Evolutionary conservation across 225 moss, liverwort and hornwort genomes (phyloP), one percentile per base, ranked within the genome.

Genomic region (Thuidium tamariscinum): DNA sequence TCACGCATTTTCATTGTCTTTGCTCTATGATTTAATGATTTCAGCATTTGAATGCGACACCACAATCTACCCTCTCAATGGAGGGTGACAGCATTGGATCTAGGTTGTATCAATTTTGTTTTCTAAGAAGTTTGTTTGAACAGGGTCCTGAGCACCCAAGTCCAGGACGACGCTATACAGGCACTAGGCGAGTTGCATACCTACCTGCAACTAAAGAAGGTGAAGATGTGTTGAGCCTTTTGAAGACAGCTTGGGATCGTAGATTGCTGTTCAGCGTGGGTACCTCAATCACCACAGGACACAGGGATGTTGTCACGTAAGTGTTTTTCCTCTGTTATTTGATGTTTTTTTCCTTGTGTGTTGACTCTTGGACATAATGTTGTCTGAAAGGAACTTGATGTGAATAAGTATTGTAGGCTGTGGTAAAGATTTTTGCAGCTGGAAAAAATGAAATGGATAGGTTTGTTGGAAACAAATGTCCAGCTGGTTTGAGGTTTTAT

Each of bases 171-270:
- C 93, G 84, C 52, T 93, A 88, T 36, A 88, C 88, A 15, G 94
- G 94, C 71, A 92, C 93, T 32, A 87, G 81, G 76, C 87, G 94
- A 60, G 90, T 92, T 89, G 93, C 94, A 51, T 94, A 93, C 77
- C 72, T 94, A 75, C 94, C 93, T 78, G 72, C 32, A 5, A 94
- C 80, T 79, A 94, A 91, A 81, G 93, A 94, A 90, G 94, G 93
- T 29, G 93, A 94, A 83, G 91, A 93, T 34, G 93, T 94, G 67
- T 89, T 93, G 25, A 67, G 77, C 61, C 94, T 93, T 86, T 81
- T 94, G 41, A 93, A 89, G 89, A 92, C 54, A 68, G 94, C 94
- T 81, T 94, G 94, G 94, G 91, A 93, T 85, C 94, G 94, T 25
- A 85, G 93, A 81, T 83, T 94, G 86, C 92, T 94, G 55, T 94